These are phyloP conservation scores for Dendrobium catenatum DNA, from an alignment of 106 monocot species.

Conservation along the genomic window DNA sequence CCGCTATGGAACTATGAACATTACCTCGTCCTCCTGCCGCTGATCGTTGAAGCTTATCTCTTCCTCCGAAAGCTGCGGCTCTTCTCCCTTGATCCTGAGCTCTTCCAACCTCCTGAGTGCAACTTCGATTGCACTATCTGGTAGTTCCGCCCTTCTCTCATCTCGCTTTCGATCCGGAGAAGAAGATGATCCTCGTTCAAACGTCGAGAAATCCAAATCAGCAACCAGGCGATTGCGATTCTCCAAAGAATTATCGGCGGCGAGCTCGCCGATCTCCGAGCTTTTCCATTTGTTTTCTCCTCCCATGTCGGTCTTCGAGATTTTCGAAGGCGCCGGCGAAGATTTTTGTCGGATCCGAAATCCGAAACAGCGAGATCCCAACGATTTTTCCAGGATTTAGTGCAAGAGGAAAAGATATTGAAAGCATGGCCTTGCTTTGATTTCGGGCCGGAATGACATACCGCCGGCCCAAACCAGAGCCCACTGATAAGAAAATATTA, in stretches of 20 bases:
- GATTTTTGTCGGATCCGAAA: background rate
- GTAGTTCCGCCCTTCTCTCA: background rate
- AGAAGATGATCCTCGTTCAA: background rate
- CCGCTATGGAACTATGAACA: background rate
- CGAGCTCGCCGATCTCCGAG: background rate
- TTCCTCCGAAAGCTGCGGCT: conserved; percentile 5
- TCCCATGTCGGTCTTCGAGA: background rate
- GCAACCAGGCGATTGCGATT: background rate
- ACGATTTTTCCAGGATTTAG: no score
- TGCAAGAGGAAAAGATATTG: no score
- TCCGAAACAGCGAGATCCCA: no score
- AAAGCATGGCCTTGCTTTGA: no score
- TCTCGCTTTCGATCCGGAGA: background rate
- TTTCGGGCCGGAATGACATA: no score
- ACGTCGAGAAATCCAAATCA: background rate
- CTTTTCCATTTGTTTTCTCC: background rate
- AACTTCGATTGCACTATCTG: background rate
- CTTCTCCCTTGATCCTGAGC: background rate
- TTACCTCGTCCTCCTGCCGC: conserved; percentile 27
- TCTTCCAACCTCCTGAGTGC: conserved; percentile 13
- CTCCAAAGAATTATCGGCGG: background rate
- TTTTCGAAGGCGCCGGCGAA: background rate
- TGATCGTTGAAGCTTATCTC: conserved; percentile 13
- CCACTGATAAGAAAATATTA: no score
- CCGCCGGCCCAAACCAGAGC: no score